Evolutionary conservation across 228 moss, liverwort and hornwort species (phyloP).

Genomic region (Sphagnum fallax): DNA sequence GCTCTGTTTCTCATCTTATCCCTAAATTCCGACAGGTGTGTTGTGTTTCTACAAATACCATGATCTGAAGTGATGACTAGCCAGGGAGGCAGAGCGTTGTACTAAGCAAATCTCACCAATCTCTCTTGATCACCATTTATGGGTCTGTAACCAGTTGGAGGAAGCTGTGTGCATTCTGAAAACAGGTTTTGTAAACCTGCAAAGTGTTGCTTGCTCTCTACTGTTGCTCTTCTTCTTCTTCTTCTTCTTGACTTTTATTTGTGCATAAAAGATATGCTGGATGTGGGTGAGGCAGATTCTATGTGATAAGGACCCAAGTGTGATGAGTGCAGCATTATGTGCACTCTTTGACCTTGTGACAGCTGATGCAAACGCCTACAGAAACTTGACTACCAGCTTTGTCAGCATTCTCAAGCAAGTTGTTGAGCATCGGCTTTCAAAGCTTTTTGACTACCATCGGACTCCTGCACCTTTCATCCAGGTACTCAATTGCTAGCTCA

Average conservation of each 20-base stretch:
- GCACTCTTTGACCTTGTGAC: constrained; percentile 80
- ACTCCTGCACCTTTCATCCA: constrained; percentile 92
- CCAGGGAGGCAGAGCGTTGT: background rate
- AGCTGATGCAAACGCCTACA: constrained; percentile 58
- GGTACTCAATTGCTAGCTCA: constrained; percentile 21
- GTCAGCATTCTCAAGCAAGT: constrained; percentile 92
- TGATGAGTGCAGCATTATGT: constrained; percentile 94
- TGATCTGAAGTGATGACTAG: background rate
- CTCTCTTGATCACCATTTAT: too few species aligned
- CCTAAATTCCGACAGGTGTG: constrained; percentile 74
- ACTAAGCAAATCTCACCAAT: too few species aligned
- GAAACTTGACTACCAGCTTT: constrained; percentile 71
- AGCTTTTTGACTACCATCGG: constrained; percentile 75
- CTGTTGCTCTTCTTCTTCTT: background rate
- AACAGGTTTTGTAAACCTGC: background rate
- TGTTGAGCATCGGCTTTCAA: constrained; percentile 79
- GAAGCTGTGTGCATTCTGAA: background rate
- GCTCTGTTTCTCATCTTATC: constrained; percentile 72
- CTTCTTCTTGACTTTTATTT: background rate
- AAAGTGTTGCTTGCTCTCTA: background rate
- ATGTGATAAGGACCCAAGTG: constrained; percentile 90
- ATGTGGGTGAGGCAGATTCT: constrained; percentile 50
- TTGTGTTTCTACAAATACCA: background rate
- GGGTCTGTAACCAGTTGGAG: too few species aligned
- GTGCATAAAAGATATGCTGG: background rate